Percentiles rank a stretch among this genome's conserved stretches.
phyloP scores from a whole-genome alignment of 1,139 yeast genomes.

The Kazachstania sp. region DNA sequence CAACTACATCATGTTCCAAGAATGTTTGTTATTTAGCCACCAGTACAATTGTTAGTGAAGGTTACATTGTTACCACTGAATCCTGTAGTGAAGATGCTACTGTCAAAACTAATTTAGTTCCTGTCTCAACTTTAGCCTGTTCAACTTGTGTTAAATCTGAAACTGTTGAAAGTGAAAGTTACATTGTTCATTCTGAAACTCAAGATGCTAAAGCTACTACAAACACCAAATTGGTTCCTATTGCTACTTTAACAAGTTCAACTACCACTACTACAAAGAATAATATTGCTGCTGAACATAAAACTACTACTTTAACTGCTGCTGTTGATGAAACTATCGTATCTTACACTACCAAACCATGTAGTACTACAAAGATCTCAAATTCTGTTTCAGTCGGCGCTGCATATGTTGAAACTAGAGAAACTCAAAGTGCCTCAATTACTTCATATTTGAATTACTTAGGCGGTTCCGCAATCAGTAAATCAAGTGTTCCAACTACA shows the following conservation, averaged over 20 bases:
- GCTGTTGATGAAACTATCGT: constrained; percentile 1
- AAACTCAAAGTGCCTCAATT: constrained; percentile 1
- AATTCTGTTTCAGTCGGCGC: not conserved
- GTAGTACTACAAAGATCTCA: constrained; percentile 1
- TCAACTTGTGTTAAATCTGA: not conserved
- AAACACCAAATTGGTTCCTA: constrained; percentile 1
- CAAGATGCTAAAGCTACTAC: not conserved
- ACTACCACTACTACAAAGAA: not conserved
- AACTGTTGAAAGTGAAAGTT: not conserved
- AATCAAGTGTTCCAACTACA: not conserved
- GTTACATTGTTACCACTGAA: not conserved
- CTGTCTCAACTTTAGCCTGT: constrained; percentile 4
- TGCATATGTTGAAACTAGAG: not conserved
- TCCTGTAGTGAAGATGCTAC: constrained; percentile 1
- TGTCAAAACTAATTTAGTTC: constrained; percentile 1
- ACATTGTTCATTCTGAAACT: not conserved
- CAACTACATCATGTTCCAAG: constrained; percentile 2
- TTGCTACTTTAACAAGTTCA: constrained; percentile 2
- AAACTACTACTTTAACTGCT: not conserved
- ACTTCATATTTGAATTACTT: constrained; percentile 1
- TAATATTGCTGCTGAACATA: not conserved
- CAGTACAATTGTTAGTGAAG: not conserved
- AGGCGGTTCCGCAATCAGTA: constrained; percentile 1
- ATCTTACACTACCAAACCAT: not conserved
- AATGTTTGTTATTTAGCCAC: not conserved